Evolutionary conservation across 208 protist genomes (phyloP), one percentile per base, ranked within the genome.

Genomic region (Trypanosoma theileri): DNA sequence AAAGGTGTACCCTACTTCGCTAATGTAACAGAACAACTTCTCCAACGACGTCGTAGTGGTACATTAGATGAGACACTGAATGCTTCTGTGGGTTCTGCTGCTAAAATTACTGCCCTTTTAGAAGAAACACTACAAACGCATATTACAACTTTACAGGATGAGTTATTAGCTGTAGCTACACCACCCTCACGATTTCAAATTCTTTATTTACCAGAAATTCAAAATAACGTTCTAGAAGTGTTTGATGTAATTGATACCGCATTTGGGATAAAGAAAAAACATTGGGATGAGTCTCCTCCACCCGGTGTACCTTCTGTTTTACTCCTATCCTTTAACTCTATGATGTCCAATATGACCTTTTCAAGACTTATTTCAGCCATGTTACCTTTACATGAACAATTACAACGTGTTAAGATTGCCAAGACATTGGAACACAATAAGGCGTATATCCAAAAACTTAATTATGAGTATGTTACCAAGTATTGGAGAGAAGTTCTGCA

Each of bases 401-500:
- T 70, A 19, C 82, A 93, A 73, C 75, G 77, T 7, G 28, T 40
- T 19, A 71, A 28, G n/a, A 51, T 92, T 52, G 61, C 51, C 7
- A 41, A 41, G 1, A 80, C 82, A 31, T 74, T 85, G 0, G 53
- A 71, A 7, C 48, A 19, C 0, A 80, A 83, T 58, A 59, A 81
- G 31, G 42, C 60, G 41, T 62, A 57, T 3, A 77, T 81, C 45
- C 46, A 59, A 6, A 65, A 72, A 19, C 76, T 83, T 52, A 77
- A 83, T 42, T 80, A 82, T 19, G 55, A 61, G 0, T 81, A 71
- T 42, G 70, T 71, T 55, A 58, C 73, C 35, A 56, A 83, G 12
- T 91, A 95, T 71, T 95, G 88, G 88, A 64, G 55, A 1, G 69
- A 79, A 28, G 88, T 94, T 28, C 81, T 88, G 55, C 75, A 67